phyloP scores from a whole-genome alignment of 768 basidiomycete genomes.

The Xerocomellus chrysenteron region DNA sequence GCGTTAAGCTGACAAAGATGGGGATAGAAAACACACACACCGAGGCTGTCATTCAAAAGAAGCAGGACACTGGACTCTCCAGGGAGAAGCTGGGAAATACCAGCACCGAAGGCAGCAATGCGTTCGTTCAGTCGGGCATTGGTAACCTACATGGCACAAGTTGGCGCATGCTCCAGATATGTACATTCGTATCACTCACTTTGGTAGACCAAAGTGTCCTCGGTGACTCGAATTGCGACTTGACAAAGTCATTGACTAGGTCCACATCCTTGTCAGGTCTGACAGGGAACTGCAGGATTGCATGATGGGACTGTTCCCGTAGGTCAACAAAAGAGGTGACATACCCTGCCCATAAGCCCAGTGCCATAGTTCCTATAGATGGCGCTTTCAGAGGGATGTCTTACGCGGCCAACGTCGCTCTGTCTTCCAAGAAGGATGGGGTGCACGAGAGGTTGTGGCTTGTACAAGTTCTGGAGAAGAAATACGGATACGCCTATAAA shows the following conservation, averaged over 20 bases:
- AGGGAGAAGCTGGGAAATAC: slow-evolving; percentile 57
- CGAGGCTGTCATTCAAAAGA: slow-evolving; percentile 75
- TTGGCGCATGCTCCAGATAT: not conserved
- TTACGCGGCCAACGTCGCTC: slow-evolving; percentile 82
- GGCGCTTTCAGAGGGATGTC: slow-evolving; percentile 80
- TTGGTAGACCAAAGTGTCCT: slow-evolving; percentile 80
- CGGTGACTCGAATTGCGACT: slow-evolving; percentile 60
- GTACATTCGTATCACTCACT: slow-evolving; percentile 39
- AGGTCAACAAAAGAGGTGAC: slow-evolving; percentile 25
- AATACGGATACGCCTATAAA: slow-evolving; percentile 76
- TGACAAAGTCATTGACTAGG: slow-evolving; percentile 64
- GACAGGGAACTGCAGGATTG: slow-evolving; percentile 58
- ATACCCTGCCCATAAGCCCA: slow-evolving; percentile 76
- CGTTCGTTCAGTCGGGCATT: slow-evolving; percentile 71
- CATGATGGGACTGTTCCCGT: not conserved
- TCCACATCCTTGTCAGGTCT: slow-evolving; percentile 72
- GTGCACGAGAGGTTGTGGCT: slow-evolving; percentile 83
- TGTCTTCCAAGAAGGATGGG: slow-evolving; percentile 92
- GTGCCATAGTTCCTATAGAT: slow-evolving; percentile 90
- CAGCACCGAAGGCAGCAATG: slow-evolving; percentile 70
- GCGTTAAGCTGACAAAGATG: not conserved
- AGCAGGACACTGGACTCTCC: slow-evolving; percentile 69
- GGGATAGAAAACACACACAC: slow-evolving; percentile 37
- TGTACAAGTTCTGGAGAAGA: slow-evolving; percentile 74
- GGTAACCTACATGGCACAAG: slow-evolving; percentile 54